phyloP scores from a whole-genome alignment of 2,329 filamentous ascomycete species.

The Ophiostoma sp. region DNA sequence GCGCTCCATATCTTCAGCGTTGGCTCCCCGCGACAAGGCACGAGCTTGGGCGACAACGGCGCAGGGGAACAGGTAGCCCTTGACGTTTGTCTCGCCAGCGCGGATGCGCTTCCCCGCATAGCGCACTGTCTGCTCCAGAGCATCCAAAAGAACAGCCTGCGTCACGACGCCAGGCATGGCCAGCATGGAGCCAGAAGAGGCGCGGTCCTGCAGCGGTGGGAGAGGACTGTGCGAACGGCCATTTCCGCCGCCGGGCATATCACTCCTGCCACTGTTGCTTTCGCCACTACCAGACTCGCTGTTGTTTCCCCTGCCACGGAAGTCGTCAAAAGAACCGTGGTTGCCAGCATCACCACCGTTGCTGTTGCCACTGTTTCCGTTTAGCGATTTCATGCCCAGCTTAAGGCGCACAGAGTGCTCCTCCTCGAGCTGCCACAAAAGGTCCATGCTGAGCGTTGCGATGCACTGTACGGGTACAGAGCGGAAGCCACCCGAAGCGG shows the following conservation, averaged over 20 bases:
- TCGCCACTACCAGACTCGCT: neutral
- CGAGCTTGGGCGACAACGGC: constrained; percentile 41
- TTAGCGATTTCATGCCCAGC: constrained; percentile 18
- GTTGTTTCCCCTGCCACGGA: neutral
- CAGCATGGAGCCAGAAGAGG: constrained; percentile 14
- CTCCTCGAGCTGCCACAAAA: constrained; percentile 42
- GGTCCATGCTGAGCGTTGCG: constrained; percentile 43
- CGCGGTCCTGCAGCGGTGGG: neutral
- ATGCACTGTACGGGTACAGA: constrained; percentile 38
- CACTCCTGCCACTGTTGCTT: neutral
- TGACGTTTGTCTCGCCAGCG: constrained; percentile 47
- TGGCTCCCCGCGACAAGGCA: constrained; percentile 36
- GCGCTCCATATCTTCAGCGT: constrained; percentile 33
- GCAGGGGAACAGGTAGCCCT: constrained; percentile 43
- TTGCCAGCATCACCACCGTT: neutral
- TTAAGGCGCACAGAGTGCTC: constrained; percentile 32
- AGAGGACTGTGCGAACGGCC: neutral
- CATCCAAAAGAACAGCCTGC: constrained; percentile 23
- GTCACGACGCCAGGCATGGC: constrained; percentile 26
- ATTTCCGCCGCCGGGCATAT: neutral
- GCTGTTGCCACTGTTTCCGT: neutral
- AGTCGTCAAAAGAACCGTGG: neutral
- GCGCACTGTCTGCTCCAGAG: constrained; percentile 22
- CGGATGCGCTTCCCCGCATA: constrained; percentile 23
- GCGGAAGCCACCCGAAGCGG: constrained; percentile 41